Evolutionary conservation across 805 yeast species (phyloP).

Genomic region (Wickerhamiella alocasiicola): DNA sequence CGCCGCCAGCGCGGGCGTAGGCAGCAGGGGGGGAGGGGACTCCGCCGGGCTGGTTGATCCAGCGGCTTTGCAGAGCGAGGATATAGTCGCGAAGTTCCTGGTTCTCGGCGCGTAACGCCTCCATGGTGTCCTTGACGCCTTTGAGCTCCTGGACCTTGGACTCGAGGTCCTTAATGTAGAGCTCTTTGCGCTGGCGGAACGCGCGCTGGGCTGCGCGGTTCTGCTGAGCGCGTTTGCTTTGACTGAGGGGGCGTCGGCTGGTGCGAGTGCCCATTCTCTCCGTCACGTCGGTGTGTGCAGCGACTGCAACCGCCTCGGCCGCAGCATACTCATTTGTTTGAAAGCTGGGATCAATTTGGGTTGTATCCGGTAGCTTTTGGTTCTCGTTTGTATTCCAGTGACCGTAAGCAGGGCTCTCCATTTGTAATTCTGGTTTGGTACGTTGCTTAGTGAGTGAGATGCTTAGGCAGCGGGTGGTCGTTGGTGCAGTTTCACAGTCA

Average conservation of each 20-base stretch:
- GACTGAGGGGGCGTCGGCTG: slow-evolving; percentile 37
- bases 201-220: slow-evolving; percentile 88
- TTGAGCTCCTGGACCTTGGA: slow-evolving; percentile 50
- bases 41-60: slow-evolving; percentile 40
- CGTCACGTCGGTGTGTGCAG: slow-evolving; percentile 23
- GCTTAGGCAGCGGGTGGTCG: no score
- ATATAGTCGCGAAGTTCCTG: slow-evolving; percentile 60
- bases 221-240: slow-evolving; percentile 79
- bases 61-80: slow-evolving; percentile 51
- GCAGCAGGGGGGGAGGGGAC: slow-evolving; percentile 35
- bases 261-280: slow-evolving; percentile 23
- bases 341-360: slow-evolving; percentile 24
- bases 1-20: slow-evolving; percentile 21
- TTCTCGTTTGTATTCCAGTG: slow-evolving; percentile 22
- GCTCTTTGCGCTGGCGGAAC: slow-evolving; percentile 73
- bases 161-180: slow-evolving; percentile 69
- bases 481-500: no score
- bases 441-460: no score
- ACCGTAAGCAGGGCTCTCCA: slow-evolving; percentile 21
- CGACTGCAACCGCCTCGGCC: slow-evolving; percentile 24
- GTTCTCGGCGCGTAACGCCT: slow-evolving; percentile 57
- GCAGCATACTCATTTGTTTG: slow-evolving; percentile 23
- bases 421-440: no score
- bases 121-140: slow-evolving; percentile 48
- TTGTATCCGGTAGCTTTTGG: slow-evolving; percentile 21